Evolutionary conservation across 139 green algal species (phyloP).

Genomic region (Closterium sp.): DNA sequence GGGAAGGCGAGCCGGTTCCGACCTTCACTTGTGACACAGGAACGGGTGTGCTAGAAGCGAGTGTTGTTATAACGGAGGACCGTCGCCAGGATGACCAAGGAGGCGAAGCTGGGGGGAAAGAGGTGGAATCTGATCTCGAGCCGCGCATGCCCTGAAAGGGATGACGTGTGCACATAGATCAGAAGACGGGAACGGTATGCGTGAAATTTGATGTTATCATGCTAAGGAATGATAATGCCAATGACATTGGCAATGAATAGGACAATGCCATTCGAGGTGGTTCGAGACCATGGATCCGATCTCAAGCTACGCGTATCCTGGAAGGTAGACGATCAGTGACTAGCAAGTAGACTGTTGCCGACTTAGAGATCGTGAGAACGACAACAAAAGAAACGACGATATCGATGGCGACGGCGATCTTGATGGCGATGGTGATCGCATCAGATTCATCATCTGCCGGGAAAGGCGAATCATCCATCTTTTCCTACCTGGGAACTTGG

Average conservation of each 20-base stretch:
- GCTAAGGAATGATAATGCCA: background rate
- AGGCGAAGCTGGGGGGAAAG: background rate
- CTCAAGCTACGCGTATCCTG: too few relatives aligned
- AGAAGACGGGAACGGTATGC: too few relatives aligned
- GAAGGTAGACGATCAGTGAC: too few relatives aligned
- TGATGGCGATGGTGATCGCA: too few relatives aligned
- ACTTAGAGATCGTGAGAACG: too few relatives aligned
- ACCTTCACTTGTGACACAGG: constrained; percentile 16
- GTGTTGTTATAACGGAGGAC: background rate
- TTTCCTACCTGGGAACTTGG: background rate
- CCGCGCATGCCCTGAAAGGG: background rate
- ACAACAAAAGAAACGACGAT: too few relatives aligned
- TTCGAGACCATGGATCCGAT: too few relatives aligned
- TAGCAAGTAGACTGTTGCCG: too few relatives aligned
- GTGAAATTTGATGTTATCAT: background rate
- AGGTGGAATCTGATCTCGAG: background rate
- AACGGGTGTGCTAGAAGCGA: background rate
- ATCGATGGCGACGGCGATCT: too few relatives aligned
- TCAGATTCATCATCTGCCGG: too few relatives aligned
- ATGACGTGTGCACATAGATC: background rate
- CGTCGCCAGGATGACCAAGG: background rate
- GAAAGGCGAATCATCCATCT: background rate
- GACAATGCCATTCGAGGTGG: background rate
- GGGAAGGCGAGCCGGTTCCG: background rate
- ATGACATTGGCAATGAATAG: background rate